Evolutionary conservation across 148 eudicot genomes (phyloP).

Genomic region (Drosera capensis): DNA sequence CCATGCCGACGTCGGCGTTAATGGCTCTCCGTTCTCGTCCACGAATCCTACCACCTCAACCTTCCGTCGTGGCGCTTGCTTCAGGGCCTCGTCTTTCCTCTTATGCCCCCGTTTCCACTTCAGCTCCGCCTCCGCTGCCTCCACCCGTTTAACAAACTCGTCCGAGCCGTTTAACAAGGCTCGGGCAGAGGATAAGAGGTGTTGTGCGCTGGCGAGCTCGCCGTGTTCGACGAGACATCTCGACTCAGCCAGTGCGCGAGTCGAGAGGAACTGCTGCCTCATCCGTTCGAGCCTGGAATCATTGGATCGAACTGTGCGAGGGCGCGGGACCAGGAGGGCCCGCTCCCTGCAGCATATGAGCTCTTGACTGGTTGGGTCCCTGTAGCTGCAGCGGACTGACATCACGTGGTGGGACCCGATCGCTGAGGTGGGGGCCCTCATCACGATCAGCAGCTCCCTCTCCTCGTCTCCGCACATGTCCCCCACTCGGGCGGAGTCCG

Average conservation of each 20-base stretch:
- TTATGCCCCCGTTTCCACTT: constrained; percentile 10
- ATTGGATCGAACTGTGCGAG: constrained; percentile 50
- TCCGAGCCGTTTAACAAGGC: constrained; percentile 31
- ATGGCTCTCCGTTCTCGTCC: constrained; percentile 69
- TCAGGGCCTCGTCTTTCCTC: constrained; percentile 5
- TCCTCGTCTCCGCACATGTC: constrained; percentile 58
- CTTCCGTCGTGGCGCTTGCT: too few species aligned
- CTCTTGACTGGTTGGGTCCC: constrained; percentile 46
- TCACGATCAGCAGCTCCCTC: constrained; percentile 52
- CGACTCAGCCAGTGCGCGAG: constrained; percentile 74
- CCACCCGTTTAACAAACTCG: constrained; percentile 35
- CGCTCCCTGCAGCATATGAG: constrained; percentile 33
- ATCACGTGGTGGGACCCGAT: constrained; percentile 44
- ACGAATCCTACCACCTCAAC: constrained; percentile 7
- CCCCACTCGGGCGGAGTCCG: constrained; percentile 41
- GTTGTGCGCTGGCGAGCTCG: constrained; percentile 54
- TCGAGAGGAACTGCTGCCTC: constrained; percentile 44
- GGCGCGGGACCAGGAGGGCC: constrained; percentile 43
- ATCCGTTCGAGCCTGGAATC: constrained; percentile 46
- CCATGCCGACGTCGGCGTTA: constrained; percentile 97
- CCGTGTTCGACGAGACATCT: constrained; percentile 36
- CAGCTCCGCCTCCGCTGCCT: constrained; percentile 54
- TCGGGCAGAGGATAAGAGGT: constrained; percentile 52
- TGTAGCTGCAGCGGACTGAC: constrained; percentile 45
- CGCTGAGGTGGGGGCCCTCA: constrained; percentile 44